Evolutionary conservation across 345 rosid species (phyloP).

Genomic region (Leavenworthia alabamica): DNA sequence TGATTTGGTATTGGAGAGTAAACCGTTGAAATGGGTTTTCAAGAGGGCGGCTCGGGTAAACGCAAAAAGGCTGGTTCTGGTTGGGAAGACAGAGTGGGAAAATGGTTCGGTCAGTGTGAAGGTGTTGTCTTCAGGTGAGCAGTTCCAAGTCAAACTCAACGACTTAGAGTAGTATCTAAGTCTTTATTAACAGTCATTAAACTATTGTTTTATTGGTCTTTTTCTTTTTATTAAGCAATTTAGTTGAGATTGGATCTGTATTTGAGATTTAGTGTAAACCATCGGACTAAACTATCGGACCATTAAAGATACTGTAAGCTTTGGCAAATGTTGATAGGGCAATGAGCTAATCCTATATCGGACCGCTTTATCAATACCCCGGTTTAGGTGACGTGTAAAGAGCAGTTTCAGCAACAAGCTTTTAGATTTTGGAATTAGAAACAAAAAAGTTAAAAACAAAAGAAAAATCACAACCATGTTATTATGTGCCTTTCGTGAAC

Average conservation of each 20-base stretch:
- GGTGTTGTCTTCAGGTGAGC: constrained; percentile 66
- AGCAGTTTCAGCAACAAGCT: neutral
- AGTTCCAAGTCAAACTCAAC: constrained; percentile 61
- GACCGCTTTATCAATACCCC: too few species aligned
- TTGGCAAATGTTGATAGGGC: too few species aligned
- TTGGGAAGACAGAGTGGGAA: constrained; percentile 75
- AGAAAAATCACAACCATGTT: neutral
- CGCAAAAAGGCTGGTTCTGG: constrained; percentile 73
- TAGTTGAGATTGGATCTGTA: neutral
- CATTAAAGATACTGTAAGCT: too few species aligned
- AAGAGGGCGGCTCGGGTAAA: constrained; percentile 74
- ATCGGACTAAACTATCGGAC: too few species aligned
- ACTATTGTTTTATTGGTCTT: neutral
- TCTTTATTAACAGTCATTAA: neutral
- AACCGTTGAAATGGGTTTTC: constrained; percentile 94
- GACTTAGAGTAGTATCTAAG: constrained; percentile 45
- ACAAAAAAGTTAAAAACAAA: neutral
- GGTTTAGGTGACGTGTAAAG: too few species aligned
- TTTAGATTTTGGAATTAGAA: neutral
- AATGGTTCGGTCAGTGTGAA: constrained; percentile 78
- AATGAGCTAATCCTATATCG: too few species aligned
- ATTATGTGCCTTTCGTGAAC: constrained; percentile 16
- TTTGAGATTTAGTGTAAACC: too few species aligned
- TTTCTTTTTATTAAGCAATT: neutral
- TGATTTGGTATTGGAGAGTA: constrained; percentile 77